Base-by-base conservation (phyloP, 164 flowering plant genomes). In the Saururus chinensis region DNA sequence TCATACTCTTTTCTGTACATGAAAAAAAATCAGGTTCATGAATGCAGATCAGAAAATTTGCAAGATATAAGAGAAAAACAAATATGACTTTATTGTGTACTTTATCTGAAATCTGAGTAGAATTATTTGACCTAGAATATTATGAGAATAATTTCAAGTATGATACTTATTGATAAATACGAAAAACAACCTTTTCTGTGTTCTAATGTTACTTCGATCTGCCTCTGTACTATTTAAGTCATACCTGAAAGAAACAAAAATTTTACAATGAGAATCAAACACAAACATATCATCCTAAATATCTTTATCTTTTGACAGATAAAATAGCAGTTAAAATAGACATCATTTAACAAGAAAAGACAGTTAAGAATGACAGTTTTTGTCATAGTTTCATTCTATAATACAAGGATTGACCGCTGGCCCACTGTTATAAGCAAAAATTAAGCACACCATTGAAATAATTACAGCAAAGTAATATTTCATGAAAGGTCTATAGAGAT, bases 1-100 rank as follows among this genome's bases (percentile, higher is more conserved):
- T 81, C 79, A 68, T 79, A 84, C 66, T 76, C 77, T 53, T 78
- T 81, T 65, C 90, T 82, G 80, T 42, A 70, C 41, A 61, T 61
- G 19, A 63, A 14, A 63, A 41, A 20, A 23, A 55, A n/a, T 41
- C 25, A 56, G 20, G 45, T n/a, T 10, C 53, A 22, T 45, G 49
- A 63, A 10, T 45, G 37, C 9, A 58, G 59, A 20, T 57, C 40
- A 25, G 14, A 49, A 3, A 19, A 56, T 24, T 7, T 45, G 14
- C 49, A 45, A 12, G 17, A 45, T n/a, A n/a, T n/a, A n/a, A n/a
- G n/a, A n/a, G n/a, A 45, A 17, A 17, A 1, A 12, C 2, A 45
- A 17, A 17, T 2, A 17, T 45, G 11, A 9, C 17, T 45, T 17
- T 45, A 45, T 0, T 4, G 17, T 45, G 49, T 8, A 13, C 14